Conservation (phyloP, 768 basidiomycete species). For the Hydnum rufescens region DNA sequence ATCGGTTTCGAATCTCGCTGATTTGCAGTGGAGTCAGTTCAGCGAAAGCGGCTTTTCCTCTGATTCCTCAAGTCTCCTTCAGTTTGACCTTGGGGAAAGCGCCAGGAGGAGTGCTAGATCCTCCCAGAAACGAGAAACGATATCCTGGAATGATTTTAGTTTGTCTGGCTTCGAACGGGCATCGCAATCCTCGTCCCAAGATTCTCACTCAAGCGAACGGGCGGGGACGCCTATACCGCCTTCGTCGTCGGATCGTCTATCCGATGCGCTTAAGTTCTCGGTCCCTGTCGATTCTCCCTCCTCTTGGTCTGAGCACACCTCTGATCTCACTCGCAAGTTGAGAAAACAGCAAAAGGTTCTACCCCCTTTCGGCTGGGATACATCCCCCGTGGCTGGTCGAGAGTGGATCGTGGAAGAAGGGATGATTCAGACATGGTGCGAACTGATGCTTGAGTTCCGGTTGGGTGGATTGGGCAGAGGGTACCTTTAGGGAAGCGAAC, state of each 20-base stretch:
- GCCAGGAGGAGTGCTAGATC: conserved; percentile 28
- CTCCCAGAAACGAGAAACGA: conserved; percentile 49
- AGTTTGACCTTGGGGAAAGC: conserved; percentile 84
- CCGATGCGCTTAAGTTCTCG: conserved; percentile 65
- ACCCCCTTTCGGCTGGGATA: conserved; percentile 86
- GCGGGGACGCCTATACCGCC: background rate
- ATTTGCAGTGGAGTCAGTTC: conserved; percentile 84
- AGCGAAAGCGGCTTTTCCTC: conserved; percentile 63
- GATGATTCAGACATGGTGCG: conserved; percentile 54
- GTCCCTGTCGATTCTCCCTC: conserved; percentile 21
- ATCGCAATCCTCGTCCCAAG: background rate
- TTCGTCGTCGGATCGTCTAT: conserved; percentile 40
- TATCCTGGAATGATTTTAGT: conserved; percentile 86
- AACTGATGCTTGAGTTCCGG: conserved; percentile 26
- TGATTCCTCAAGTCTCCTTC: conserved; percentile 45
- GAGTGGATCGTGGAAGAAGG: conserved; percentile 79
- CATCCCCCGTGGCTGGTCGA: conserved; percentile 52
- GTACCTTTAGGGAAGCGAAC: conserved; percentile 67
- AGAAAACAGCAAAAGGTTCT: conserved; percentile 66
- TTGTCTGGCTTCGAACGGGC: conserved; percentile 59
- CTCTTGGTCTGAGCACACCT: conserved; percentile 54
- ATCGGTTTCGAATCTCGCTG: conserved; percentile 28
- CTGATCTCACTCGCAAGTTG: conserved; percentile 54
- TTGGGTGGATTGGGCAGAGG: conserved; percentile 72
- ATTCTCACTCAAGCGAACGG: background rate